Evolutionary conservation across 306 rosid genomes (phyloP).

Genomic region (Castanea crenata): DNA sequence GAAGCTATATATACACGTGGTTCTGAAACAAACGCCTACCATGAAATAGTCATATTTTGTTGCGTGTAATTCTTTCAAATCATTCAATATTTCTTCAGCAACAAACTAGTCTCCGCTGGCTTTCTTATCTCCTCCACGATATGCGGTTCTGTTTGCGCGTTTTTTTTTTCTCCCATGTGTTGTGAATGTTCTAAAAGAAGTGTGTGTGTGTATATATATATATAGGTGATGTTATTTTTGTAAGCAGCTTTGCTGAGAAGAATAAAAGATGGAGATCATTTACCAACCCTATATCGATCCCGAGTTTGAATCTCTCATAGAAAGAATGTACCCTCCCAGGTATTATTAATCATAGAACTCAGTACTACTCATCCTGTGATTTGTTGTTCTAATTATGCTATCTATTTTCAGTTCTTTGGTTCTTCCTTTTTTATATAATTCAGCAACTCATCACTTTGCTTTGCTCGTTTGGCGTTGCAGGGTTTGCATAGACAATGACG

Average conservation of each 20-base stretch:
- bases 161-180: not conserved
- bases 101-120: conserved; percentile 30
- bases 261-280: conserved; percentile 45
- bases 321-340: conserved; percentile 94
- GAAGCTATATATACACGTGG: not conserved
- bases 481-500: conserved; percentile 80
- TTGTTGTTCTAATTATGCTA: not conserved
- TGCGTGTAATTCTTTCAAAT: not conserved
- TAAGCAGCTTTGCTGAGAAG: conserved; percentile 11
- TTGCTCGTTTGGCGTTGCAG: conserved; percentile 35
- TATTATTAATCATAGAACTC: not conserved
- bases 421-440: not conserved
- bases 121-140: conserved; percentile 8
- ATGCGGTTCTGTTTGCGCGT: conserved; percentile 5
- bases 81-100: not conserved
- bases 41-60: not conserved
- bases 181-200: conserved; percentile 2
- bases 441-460: not conserved
- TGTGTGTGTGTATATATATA: not conserved
- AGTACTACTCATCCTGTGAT: not conserved
- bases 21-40: not conserved
- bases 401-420: not conserved
- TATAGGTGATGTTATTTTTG: not conserved
- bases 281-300: conserved; percentile 59
- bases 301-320: conserved; percentile 68